phyloP scores from a whole-genome alignment of 805 yeast genomes.

The Saccharomycopsis guyanensis region DNA sequence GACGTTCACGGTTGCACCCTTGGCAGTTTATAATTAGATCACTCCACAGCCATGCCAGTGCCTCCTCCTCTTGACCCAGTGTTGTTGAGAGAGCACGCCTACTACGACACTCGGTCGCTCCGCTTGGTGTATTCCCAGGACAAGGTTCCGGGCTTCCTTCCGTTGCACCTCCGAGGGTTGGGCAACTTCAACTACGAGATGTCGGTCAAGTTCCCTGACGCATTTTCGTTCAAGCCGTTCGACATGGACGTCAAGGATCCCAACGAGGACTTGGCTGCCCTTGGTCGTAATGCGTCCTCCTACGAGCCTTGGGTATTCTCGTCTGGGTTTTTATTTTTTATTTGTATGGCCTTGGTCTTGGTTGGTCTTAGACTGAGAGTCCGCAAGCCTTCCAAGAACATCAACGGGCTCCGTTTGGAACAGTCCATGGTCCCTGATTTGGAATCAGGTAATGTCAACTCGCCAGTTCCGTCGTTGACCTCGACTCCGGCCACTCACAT shows the following conservation, averaged over 20 bases:
- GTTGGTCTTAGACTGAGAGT: background rate
- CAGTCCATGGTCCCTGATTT: background rate
- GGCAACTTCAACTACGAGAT: conserved; percentile 17
- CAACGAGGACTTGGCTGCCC: conserved; percentile 1
- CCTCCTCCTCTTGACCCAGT: conserved; percentile 32
- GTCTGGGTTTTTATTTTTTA: background rate
- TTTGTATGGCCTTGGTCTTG: background rate
- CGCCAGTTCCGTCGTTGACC: conserved; percentile 5
- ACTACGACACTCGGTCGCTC: conserved; percentile 24
- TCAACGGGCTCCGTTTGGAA: background rate
- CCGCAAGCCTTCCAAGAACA: background rate
- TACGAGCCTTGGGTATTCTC: background rate
- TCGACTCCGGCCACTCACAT: conserved; percentile 3
- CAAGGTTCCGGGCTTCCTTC: conserved; percentile 7
- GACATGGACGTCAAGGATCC: conserved; percentile 13
- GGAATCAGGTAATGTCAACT: background rate
- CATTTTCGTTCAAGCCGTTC: conserved; percentile 7
- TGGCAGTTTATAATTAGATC: too few relatives aligned
- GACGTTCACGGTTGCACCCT: too few relatives aligned
- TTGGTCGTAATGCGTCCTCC: background rate
- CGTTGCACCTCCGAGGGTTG: conserved; percentile 17
- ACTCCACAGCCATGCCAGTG: conserved; percentile 26
- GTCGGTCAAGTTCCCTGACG: background rate
- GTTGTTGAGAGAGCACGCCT: conserved; percentile 31
- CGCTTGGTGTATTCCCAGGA: conserved; percentile 10